These are phyloP conservation scores for Agaricus blazei DNA, from an alignment of 768 basidiomycete genomes.

Conservation along the genomic window DNA sequence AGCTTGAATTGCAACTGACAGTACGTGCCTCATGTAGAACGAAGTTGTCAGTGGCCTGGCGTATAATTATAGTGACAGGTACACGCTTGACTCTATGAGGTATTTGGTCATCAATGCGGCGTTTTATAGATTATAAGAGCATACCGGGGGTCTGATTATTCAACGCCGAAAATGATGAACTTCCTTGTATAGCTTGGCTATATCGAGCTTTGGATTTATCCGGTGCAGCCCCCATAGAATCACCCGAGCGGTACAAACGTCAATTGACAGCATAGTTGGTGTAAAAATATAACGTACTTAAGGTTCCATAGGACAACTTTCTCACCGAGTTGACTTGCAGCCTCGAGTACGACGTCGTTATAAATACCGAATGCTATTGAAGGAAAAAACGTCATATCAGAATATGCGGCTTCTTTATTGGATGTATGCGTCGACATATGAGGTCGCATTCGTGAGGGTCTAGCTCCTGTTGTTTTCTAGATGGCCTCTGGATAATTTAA, in stretches of 20 bases:
- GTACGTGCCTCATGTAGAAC: slow-evolving; percentile 15
- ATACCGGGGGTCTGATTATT: slow-evolving; percentile 29
- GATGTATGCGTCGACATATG: slow-evolving; percentile 9
- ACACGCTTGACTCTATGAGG: slow-evolving; percentile 12
- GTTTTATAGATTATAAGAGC: neutral
- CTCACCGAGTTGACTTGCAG: slow-evolving; percentile 18
- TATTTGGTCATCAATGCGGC: neutral
- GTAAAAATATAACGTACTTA: slow-evolving; percentile 19
- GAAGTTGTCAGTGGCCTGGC: neutral
- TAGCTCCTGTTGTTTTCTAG: slow-evolving; percentile 17
- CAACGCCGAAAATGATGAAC: slow-evolving; percentile 26
- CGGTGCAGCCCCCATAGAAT: slow-evolving; percentile 27
- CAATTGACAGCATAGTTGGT: neutral
- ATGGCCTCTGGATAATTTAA: slow-evolving; percentile 16
- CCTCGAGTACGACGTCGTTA: slow-evolving; percentile 26
- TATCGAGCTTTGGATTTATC: slow-evolving; percentile 24
- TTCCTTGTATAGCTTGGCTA: slow-evolving; percentile 16
- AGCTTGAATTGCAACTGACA: slow-evolving; percentile 31
- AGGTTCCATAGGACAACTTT: slow-evolving; percentile 27
- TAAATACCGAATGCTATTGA: slow-evolving; percentile 29
- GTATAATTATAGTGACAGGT: neutral
- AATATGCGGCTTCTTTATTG: neutral
- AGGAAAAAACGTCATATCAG: neutral
- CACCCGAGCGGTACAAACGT: slow-evolving; percentile 23
- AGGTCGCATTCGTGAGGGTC: slow-evolving; percentile 21